These are phyloP conservation scores for Candida quercuum DNA, from an alignment of 805 yeast genomes.

Conservation along the genomic window DNA sequence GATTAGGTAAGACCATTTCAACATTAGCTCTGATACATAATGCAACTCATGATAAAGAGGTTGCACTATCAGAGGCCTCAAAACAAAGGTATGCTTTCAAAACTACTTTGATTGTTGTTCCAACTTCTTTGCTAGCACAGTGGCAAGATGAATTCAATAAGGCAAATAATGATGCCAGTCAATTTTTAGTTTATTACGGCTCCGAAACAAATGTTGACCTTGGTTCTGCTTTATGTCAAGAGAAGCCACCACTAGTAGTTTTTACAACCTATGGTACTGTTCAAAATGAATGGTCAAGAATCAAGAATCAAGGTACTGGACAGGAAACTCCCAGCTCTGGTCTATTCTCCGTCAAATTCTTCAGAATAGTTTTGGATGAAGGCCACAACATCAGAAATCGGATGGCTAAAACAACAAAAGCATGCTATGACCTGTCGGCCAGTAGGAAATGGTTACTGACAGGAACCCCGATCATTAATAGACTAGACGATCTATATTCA, in stretches of 20 bases:
- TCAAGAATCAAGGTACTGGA: slow-evolving; percentile 20
- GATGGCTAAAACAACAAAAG: slow-evolving; percentile 70
- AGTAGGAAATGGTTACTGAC: slow-evolving; percentile 79
- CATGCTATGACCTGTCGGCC: slow-evolving; percentile 62
- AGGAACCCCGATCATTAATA: slow-evolving; percentile 89
- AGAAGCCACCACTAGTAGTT: slow-evolving; percentile 59
- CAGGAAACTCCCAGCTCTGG: slow-evolving; percentile 36
- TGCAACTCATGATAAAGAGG: slow-evolving; percentile 45
- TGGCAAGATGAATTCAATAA: slow-evolving; percentile 81
- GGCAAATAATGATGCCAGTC: slow-evolving; percentile 40
- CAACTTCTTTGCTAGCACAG: slow-evolving; percentile 86
- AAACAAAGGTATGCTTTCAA: slow-evolving; percentile 48
- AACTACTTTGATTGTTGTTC: slow-evolving; percentile 78
- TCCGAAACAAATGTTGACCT: slow-evolving; percentile 47
- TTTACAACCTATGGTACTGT: slow-evolving; percentile 87
- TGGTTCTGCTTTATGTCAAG: slow-evolving; percentile 35
- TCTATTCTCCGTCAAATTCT: slow-evolving; percentile 65
- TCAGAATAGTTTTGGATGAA: slow-evolving; percentile 79
- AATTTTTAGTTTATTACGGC: slow-evolving; percentile 72
- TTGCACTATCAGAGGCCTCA: neutral
- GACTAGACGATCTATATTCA: slow-evolving; percentile 82
- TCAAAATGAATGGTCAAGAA: slow-evolving; percentile 63
- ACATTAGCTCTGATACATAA: slow-evolving; percentile 68
- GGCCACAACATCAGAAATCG: slow-evolving; percentile 86
- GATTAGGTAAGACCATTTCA: slow-evolving; percentile 88